phyloP scores from a whole-genome alignment of 78 protist species.

The Planoprotostelium fungivorum region DNA sequence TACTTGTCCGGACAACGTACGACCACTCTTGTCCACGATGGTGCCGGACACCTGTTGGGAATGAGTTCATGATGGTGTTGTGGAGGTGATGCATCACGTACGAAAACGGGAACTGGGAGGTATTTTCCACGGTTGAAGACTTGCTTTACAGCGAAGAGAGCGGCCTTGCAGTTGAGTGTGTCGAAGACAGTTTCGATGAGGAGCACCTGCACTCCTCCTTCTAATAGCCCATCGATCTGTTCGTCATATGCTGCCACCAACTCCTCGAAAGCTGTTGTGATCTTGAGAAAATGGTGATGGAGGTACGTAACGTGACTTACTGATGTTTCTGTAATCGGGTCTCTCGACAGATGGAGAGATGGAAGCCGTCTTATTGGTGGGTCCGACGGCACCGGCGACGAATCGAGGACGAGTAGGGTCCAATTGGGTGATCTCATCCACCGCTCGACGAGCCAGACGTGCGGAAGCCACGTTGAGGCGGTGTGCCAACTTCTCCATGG shows the following conservation, averaged over 20 bases:
- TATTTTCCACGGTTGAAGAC: constrained; percentile 60
- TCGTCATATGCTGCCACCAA: constrained; percentile 85
- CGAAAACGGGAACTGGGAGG: constrained; percentile 39
- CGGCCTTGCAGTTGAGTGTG: constrained; percentile 93
- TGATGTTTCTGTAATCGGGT: constrained; percentile 85
- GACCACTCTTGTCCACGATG: constrained; percentile 89
- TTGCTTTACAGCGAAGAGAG: constrained; percentile 81
- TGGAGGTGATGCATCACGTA: background rate
- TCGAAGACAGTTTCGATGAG: constrained; percentile 98
- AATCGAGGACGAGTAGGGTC: constrained; percentile 72
- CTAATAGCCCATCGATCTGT: constrained; percentile 86
- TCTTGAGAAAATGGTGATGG: background rate
- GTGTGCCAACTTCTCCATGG: constrained; percentile 64
- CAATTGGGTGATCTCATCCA: constrained; percentile 17
- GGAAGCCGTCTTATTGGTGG: constrained; percentile 93
- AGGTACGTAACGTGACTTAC: background rate
- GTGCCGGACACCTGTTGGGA: constrained; percentile 86
- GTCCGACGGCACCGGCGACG: constrained; percentile 98
- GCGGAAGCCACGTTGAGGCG: constrained; percentile 76
- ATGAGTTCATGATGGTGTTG: constrained; percentile 17
- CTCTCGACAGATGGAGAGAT: constrained; percentile 92
- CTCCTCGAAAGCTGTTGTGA: constrained; percentile 74
- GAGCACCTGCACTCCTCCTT: constrained; percentile 94
- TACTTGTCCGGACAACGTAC: constrained; percentile 97
- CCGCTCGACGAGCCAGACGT: constrained; percentile 45